Percentiles rank a stretch among this genome's conserved stretches.
phyloP scores from a whole-genome alignment of 2,329 filamentous ascomycete species.

The Penicillium sp. region DNA sequence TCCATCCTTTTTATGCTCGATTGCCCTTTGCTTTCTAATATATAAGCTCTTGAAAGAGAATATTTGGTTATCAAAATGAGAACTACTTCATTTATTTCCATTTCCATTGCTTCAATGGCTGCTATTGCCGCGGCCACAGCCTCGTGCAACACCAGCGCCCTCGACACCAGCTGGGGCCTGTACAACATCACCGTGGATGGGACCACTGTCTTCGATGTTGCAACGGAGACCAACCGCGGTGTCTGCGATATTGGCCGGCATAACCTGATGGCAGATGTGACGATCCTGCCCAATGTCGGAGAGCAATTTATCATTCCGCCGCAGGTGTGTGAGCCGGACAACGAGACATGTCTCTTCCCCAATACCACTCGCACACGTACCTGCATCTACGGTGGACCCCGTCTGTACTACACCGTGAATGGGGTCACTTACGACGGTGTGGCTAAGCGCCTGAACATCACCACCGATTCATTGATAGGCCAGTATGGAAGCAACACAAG shows the following conservation, averaged over 20 bases:
- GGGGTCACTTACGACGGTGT: conserved; percentile 17
- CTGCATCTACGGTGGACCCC: conserved; percentile 18
- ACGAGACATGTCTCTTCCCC: conserved; percentile 15
- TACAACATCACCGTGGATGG: background rate
- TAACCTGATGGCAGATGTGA: conserved; percentile 19
- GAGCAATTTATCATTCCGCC: conserved; percentile 16
- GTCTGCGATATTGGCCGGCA: conserved; percentile 16
- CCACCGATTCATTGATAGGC: conserved; percentile 11
- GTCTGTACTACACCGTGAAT: conserved; percentile 18
- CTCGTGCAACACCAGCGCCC: background rate
- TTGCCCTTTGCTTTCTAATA: too few relatives aligned
- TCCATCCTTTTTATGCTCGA: too few relatives aligned
- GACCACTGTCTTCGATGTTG: conserved; percentile 10
- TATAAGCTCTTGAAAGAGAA: too few relatives aligned
- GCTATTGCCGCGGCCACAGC: background rate
- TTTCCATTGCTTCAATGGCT: background rate
- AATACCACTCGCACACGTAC: conserved; percentile 5
- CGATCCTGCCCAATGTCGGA: conserved; percentile 16
- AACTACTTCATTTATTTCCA: too few relatives aligned
- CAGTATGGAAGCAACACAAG: background rate
- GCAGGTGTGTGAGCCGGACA: conserved; percentile 14
- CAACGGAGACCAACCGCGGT: conserved; percentile 12
- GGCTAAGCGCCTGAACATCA: conserved; percentile 16
- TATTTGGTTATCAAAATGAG: too few relatives aligned
- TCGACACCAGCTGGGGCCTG: background rate